A percentile compares a stretch with the other conserved stretches of the same genome.
These are phyloP conservation scores for Polyporus arcularius DNA, from an alignment of 768 basidiomycete species.

Conservation along the genomic window DNA sequence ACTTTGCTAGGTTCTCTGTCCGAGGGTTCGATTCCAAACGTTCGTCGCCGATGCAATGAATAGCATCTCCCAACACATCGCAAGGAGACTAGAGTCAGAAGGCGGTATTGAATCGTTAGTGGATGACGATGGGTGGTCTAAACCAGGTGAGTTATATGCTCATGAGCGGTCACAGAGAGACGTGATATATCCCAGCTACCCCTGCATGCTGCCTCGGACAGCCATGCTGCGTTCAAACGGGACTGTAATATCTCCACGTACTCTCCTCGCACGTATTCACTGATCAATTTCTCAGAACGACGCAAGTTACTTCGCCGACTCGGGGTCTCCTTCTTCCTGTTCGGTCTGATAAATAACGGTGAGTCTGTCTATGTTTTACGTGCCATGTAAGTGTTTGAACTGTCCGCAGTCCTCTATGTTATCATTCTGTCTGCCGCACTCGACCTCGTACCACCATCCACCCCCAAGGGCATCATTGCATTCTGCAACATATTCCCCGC, in stretches of 20 bases:
- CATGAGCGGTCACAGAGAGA: too few species aligned
- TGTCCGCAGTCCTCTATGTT: constrained; percentile 78
- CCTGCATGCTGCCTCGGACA: background rate
- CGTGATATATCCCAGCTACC: background rate
- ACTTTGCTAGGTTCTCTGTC: too few species aligned
- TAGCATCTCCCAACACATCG: too few species aligned
- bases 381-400: constrained; percentile 3
- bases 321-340: constrained; percentile 79
- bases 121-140: too few species aligned
- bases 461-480: constrained; percentile 92
- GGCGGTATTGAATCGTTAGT: too few species aligned
- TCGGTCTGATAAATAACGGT: constrained; percentile 94
- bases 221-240: background rate
- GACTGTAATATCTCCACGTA: background rate
- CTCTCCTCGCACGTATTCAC: background rate
- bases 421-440: constrained; percentile 95
- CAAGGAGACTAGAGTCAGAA: too few species aligned
- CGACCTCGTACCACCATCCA: constrained; percentile 88
- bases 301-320: constrained; percentile 36
- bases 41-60: too few species aligned
- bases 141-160: too few species aligned
- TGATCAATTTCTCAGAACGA: background rate
- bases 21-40: too few species aligned
- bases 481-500: constrained; percentile 95
- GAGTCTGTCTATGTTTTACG: constrained; percentile 2